Base-by-base conservation (phyloP, 1,284 basidiomycete genomes). In the Mrakiaceae sp. region DNA sequence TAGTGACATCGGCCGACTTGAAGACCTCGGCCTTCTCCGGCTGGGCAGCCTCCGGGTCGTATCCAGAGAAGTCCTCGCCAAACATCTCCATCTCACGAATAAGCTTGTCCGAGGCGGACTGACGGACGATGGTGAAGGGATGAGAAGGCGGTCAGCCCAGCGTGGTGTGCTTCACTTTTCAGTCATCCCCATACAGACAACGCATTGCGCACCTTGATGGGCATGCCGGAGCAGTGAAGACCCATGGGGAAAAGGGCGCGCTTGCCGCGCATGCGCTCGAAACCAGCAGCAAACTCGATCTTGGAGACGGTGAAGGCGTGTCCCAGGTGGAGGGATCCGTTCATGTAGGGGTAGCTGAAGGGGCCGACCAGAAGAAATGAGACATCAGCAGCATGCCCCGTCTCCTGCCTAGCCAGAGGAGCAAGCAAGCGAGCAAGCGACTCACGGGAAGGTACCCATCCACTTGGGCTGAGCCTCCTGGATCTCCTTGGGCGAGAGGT, bases 241-340 rank as follows among this genome's bases (percentile, higher is more conserved):
- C 90, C 95, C 74, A 97, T 85, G 59, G 93, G 96, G 79, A 98
- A 98, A 70, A 99, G 79, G 47, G 90, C 91, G 49, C 90, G 83
- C 80, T 96, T 96, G 63, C 96, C 96, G 70, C 92, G 77, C 89
- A 99, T 88, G 62, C 95, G 82, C 78, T 99, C 87, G 76, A 90
- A 98, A 39, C 96, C 96, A 52, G 94, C 87, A 2, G 87, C 86
- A 72, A 98, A 99, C 77, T 99, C 96, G 75, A 98, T 88, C 80
- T 99, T 99, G 68, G 91, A 94, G 76, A 98, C 90, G 53, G 94
- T 95, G 78, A 99, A 99, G 0, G 90, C 95, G 78, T 99, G 96
- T 53, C 96, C 96, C 48, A 98, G 82, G 77, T 99, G 96, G 70
- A 98, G 82, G 69, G 88, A 89, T 60, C 96, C 96, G 75, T 99